Evolutionary conservation across 805 yeast species (phyloP).

Genomic region (Cyberlindnera lachancei): DNA sequence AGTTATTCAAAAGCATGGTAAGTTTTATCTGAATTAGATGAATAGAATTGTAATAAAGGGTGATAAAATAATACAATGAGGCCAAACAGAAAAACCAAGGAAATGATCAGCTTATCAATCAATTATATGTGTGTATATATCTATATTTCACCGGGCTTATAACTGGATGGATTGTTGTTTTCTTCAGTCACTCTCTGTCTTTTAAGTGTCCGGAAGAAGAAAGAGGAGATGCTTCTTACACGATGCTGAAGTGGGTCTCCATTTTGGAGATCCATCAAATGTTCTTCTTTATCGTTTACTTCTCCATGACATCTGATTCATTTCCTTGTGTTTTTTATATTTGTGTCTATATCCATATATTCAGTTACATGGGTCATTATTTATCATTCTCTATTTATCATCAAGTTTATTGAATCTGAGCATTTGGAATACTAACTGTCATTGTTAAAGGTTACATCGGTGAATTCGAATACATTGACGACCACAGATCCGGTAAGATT

Average conservation of each 20-base stretch:
- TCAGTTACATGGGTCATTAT: too few relatives aligned
- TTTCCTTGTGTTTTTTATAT: conserved; percentile 1
- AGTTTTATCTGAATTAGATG: neutral
- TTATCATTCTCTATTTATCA: too few relatives aligned
- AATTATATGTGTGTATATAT: conserved; percentile 96
- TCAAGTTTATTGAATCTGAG: too few relatives aligned
- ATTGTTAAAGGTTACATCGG: conserved; percentile 67
- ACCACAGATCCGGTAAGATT: conserved; percentile 98
- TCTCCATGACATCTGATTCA: conserved; percentile 24
- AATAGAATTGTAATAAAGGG: neutral
- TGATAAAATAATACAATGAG: neutral
- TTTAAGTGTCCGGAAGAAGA: conserved; percentile 93
- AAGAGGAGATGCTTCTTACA: conserved; percentile 28
- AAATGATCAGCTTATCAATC: too few relatives aligned
- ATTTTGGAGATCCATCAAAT: conserved; percentile 3
- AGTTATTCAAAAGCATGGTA: conserved; percentile 91
- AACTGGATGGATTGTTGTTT: conserved; percentile 92
- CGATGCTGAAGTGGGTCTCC: conserved; percentile 18
- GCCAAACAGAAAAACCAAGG: too few relatives aligned
- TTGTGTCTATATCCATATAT: neutral
- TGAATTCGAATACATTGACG: conserved; percentile 96
- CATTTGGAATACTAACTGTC: too few relatives aligned
- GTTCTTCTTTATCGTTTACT: conserved; percentile 25
- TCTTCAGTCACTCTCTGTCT: conserved; percentile 90
- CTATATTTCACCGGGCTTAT: conserved; percentile 98